Percentiles rank a stretch among this genome's conserved stretches.
phyloP scores from a whole-genome alignment of 805 yeast genomes.

The Monosporozyma siamensis region DNA sequence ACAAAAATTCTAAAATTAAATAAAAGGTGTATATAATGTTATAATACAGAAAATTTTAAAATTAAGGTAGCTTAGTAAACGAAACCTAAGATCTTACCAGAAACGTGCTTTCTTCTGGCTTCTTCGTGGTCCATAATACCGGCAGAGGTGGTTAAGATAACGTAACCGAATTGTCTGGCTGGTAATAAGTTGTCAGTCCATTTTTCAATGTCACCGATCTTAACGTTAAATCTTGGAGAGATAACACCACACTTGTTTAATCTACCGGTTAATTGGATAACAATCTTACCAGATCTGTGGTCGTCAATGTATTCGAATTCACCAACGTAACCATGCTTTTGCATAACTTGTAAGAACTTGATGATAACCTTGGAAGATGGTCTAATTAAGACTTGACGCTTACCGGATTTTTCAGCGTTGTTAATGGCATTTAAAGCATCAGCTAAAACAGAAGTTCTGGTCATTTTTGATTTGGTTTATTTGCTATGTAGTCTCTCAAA shows the following conservation, averaged over 20 bases:
- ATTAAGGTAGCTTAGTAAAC: slow-evolving; percentile 52
- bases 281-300: slow-evolving; percentile 98
- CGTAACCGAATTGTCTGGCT: slow-evolving; percentile 98
- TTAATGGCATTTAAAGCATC: slow-evolving; percentile 96
- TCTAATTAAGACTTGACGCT: slow-evolving; percentile 96
- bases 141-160: slow-evolving; percentile 95
- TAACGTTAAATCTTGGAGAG: slow-evolving; percentile 96
- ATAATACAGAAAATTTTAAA: background rate
- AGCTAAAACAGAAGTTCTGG: slow-evolving; percentile 96
- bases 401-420: slow-evolving; percentile 99
- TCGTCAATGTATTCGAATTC: slow-evolving; percentile 97
- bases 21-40: background rate
- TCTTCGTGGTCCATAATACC: slow-evolving; percentile 99
- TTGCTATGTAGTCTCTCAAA: slow-evolving; percentile 1
- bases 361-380: slow-evolving; percentile 97
- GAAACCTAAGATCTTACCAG: slow-evolving; percentile 97
- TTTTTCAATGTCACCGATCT: slow-evolving; percentile 89
- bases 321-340: slow-evolving; percentile 97
- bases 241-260: slow-evolving; percentile 98
- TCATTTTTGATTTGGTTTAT: slow-evolving; percentile 44
- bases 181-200: slow-evolving; percentile 98
- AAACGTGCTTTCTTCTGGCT: slow-evolving; percentile 99
- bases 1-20: background rate
- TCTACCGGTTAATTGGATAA: slow-evolving; percentile 93
- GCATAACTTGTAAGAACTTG: slow-evolving; percentile 93